Conservation (phyloP, 106 monocot species). For the Dioscorea zingiberensis region DNA sequence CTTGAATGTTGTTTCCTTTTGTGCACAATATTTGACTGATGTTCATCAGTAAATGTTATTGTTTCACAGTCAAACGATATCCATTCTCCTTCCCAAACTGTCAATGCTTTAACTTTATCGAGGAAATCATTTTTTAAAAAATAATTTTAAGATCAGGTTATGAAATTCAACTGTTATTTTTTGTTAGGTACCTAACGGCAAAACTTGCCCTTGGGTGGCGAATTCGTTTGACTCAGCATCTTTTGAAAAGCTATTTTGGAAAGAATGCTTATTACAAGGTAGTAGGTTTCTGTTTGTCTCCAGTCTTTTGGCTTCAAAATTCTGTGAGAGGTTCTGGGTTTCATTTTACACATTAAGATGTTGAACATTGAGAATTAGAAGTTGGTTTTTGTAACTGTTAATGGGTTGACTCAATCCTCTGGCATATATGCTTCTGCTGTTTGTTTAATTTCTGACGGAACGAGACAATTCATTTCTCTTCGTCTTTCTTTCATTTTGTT, state of each 20-base stretch:
- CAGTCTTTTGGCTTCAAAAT: not conserved
- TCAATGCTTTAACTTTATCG: not conserved
- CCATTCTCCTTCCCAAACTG: not conserved
- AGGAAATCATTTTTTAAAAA: not conserved
- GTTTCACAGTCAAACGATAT: not conserved
- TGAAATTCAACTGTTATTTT: not conserved
- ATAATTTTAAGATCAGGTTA: not conserved
- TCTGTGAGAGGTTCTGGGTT: no score
- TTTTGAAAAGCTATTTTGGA: slow-evolving; percentile 72
- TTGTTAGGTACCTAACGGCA: slow-evolving; percentile 67
- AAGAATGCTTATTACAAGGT: slow-evolving; percentile 98
- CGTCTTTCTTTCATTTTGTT: no score
- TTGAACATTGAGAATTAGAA: no score
- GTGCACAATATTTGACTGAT: not conserved
- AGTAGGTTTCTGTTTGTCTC: not conserved
- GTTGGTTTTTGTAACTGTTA: no score
- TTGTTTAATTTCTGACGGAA: no score
- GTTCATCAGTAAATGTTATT: slow-evolving; percentile 1
- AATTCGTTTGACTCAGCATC: slow-evolving; percentile 84
- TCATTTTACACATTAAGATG: no score
- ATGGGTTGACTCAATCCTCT: no score
- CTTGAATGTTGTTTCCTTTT: not conserved
- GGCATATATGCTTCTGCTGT: no score
- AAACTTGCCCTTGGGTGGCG: slow-evolving; percentile 95
- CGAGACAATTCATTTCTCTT: no score